phyloP scores from a whole-genome alignment of 2,329 filamentous ascomycete species.

The Cercospora zeina region DNA sequence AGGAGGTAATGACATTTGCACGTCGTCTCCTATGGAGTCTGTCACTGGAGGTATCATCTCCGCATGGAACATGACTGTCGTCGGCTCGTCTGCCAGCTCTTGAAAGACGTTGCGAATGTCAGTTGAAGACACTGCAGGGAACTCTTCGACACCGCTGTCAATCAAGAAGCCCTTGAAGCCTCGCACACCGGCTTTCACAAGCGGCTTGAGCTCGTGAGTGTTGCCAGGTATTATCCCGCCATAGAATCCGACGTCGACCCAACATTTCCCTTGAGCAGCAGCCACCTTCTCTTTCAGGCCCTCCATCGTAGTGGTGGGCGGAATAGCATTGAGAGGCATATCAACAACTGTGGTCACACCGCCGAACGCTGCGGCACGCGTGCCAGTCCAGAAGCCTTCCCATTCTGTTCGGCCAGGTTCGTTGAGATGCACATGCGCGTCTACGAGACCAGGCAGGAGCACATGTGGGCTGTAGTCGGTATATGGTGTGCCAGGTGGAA shows the following conservation, averaged over 20 bases:
- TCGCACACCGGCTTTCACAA: constrained; percentile 82
- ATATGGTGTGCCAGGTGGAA: constrained; percentile 72
- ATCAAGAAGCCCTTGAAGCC: constrained; percentile 99
- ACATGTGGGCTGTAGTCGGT: constrained; percentile 81
- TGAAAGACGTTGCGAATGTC: constrained; percentile 81
- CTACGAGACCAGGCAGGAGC: constrained; percentile 85
- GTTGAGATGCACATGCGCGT: constrained; percentile 96
- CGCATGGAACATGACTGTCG: constrained; percentile 97
- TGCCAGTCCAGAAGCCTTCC: constrained; percentile 97
- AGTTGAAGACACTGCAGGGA: constrained; percentile 78
- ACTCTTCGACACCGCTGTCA: constrained; percentile 94
- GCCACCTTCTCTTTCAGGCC: constrained; percentile 82
- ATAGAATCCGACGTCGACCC: constrained; percentile 99
- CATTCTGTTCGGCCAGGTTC: constrained; percentile 96
- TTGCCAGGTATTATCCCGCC: constrained; percentile 94
- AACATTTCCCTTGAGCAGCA: constrained; percentile 84
- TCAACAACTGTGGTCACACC: constrained; percentile 96
- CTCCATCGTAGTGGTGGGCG: constrained; percentile 84
- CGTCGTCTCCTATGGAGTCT: constrained; percentile 74
- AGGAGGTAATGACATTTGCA: constrained; percentile 67
- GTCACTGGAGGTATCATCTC: constrained; percentile 94
- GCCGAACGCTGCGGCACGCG: constrained; percentile 87
- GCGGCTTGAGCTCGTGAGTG: constrained; percentile 69
- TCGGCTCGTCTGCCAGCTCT: constrained; percentile 75
- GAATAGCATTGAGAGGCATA: constrained; percentile 97